A percentile compares a stretch with the other conserved stretches of the same genome.
These are phyloP conservation scores for Juglanconis juglandina DNA, from an alignment of 2,329 filamentous ascomycete species.

Conservation along the genomic window DNA sequence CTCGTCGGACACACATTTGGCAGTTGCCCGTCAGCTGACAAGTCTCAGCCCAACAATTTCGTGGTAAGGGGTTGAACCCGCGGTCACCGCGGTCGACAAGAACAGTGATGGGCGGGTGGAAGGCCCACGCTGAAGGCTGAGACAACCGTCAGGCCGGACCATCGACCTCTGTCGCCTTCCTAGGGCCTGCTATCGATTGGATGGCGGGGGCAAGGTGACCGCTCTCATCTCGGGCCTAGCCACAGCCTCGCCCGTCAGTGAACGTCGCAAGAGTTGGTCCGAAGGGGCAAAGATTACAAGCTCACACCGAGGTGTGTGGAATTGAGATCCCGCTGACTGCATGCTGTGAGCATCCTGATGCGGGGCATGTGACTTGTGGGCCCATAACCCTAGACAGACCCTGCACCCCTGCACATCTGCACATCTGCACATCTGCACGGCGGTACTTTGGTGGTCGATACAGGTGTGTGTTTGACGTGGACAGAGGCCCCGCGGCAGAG, in stretches of 20 bases:
- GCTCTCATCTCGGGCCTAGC: neutral
- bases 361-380: neutral
- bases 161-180: neutral
- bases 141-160: neutral
- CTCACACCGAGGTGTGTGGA: neutral
- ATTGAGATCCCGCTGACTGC: neutral
- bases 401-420: neutral
- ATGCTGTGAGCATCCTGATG: neutral
- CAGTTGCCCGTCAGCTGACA: neutral
- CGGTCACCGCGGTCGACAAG: neutral
- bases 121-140: neutral
- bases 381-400: neutral
- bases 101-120: neutral
- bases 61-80: neutral
- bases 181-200: neutral
- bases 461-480: neutral
- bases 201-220: neutral
- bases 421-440: neutral
- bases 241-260: slow-evolving; percentile 1
- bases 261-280: neutral
- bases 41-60: neutral
- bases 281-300: neutral
- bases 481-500: neutral
- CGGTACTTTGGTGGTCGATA: neutral
- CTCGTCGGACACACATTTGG: neutral